Conservation (phyloP, 768 basidiomycete genomes). For the Suillus plorans region DNA sequence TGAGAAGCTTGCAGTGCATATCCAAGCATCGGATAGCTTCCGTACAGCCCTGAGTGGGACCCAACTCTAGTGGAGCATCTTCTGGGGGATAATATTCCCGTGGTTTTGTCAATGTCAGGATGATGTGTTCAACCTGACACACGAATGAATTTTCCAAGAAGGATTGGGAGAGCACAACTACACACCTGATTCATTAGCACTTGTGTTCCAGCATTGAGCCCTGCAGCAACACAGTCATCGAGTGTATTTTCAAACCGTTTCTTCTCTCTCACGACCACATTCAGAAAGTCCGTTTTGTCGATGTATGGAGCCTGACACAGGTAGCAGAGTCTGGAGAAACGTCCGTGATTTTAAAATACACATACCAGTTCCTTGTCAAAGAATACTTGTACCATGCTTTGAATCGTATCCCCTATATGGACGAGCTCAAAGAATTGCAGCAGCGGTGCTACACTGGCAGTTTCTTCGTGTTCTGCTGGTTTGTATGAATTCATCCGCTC, state of each 20-base stretch:
- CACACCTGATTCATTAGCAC: conserved; percentile 91
- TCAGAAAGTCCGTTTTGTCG: conserved; percentile 91
- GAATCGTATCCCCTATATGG: conserved; percentile 95
- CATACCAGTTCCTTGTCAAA: conserved; percentile 93
- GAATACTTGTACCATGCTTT: conserved; percentile 96
- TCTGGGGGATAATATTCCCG: conserved; percentile 91
- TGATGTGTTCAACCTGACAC: conserved; percentile 86
- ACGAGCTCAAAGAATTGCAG: conserved; percentile 98
- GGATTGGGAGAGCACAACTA: background rate
- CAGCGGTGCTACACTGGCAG: conserved; percentile 85
- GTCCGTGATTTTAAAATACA: background rate
- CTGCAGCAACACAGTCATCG: conserved; percentile 92
- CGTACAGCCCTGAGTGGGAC: conserved; percentile 83
- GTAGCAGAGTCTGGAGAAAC: conserved; percentile 1
- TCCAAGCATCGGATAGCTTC: conserved; percentile 89
- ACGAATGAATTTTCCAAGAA: background rate
- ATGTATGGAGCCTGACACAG: conserved; percentile 72
- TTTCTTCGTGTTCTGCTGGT: conserved; percentile 82
- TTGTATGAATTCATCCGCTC: conserved; percentile 88
- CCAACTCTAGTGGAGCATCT: conserved; percentile 74
- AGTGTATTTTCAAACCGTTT: conserved; percentile 91
- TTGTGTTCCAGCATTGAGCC: conserved; percentile 93
- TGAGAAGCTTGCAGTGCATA: conserved; percentile 86
- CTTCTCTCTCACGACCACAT: conserved; percentile 92
- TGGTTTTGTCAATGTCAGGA: conserved; percentile 75